Conservation (phyloP, 805 yeast species). For the Candida taoyuanica region DNA sequence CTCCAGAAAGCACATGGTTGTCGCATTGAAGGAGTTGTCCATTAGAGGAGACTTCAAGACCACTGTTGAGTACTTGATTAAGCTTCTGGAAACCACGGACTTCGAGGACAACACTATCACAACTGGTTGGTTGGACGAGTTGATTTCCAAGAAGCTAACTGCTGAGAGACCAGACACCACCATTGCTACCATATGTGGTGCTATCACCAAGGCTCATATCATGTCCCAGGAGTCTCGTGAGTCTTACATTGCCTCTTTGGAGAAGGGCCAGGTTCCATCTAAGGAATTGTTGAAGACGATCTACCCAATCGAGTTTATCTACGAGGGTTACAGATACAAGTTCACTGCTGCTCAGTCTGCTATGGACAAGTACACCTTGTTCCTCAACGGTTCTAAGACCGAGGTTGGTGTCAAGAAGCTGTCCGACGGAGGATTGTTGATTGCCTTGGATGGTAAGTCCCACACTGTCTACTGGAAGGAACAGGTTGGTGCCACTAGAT, state of each 20-base stretch:
- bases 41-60: conserved; percentile 99
- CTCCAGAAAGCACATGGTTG: conserved; percentile 98
- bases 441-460: conserved; percentile 86
- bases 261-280: conserved; percentile 92
- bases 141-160: conserved; percentile 87
- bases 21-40: conserved; percentile 91
- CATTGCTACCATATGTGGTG: conserved; percentile 94
- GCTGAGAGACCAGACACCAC: conserved; percentile 95
- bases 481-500: conserved; percentile 91
- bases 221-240: conserved; percentile 65
- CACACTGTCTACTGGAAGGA: conserved; percentile 98
- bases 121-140: conserved; percentile 98
- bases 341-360: conserved; percentile 95
- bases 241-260: conserved; percentile 72
- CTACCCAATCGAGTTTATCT: conserved; percentile 90
- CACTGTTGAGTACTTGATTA: conserved; percentile 94
- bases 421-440: conserved; percentile 90
- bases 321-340: conserved; percentile 88
- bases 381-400: conserved; percentile 88
- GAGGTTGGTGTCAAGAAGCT: conserved; percentile 84
- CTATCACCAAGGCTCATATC: conserved; percentile 90
- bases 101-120: conserved; percentile 95
- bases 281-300: conserved; percentile 78
- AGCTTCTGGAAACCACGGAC: conserved; percentile 91
- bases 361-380: conserved; percentile 76